Evolutionary conservation across 2,329 filamentous ascomycete genomes (phyloP), one percentile per base, ranked within the genome.

Genomic region (Tolypocladium guangdongense): DNA sequence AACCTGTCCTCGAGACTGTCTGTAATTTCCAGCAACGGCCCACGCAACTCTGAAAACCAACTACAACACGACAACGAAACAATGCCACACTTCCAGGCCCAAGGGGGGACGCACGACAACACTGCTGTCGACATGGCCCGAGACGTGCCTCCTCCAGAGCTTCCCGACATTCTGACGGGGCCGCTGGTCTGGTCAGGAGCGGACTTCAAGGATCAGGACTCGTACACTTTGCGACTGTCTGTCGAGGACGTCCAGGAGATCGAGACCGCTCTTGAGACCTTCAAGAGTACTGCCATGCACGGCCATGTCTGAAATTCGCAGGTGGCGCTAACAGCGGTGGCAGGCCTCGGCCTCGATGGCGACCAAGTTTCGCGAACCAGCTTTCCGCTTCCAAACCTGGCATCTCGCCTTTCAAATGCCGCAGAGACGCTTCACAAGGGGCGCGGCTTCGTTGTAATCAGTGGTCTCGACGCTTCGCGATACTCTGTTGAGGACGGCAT

Each of bases 401-500:
- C 59, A 10, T 43, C 59, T 0, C 63, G 58, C 7, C 71, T 79
- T 24, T 51, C 64, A 7, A 53, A 62, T 14, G 68, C 67, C 20
- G 64, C 71, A 3, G 50, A 60, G 12, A 61, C 65, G 24, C 53
- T 78, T 30, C 71, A 78, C 53, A 56, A 64, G 10, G 74, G 73
- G 4, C 61, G 58, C 8, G 82, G 81, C 0, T 74, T 85, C 57
- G 73, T 73, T 49, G 71, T 84, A 10, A 62, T 86, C 39, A 73
- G 74, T 6, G 82, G 82, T 3, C 66, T 85, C 1, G 71, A 76
- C 16, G 68, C 75, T 1, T 60, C 66, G 2, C 66, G 63, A 2
- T 78, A 79, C 62, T 72, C 73, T 3, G 66, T 71, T 27, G 75
- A 81, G 56, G 79, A 84, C 51, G 78, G 78, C 52, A 64, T 78